Base-by-base conservation (phyloP, 768 basidiomycete species). In the Cystobasidium tubakii region DNA sequence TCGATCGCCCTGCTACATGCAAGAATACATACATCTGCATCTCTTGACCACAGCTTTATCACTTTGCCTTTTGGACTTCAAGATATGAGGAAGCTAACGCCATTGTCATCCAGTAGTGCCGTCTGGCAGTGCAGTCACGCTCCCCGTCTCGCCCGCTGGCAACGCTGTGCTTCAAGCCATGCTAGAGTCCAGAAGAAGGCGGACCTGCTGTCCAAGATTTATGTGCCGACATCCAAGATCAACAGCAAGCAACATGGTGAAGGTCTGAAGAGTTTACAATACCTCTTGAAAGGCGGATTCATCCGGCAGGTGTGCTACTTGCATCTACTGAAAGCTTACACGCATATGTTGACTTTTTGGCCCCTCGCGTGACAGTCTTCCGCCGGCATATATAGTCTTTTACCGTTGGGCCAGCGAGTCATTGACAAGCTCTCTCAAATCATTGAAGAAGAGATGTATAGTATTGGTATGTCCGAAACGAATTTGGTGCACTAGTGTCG, bases 401-500 rank as follows among this genome's bases (percentile, higher is more conserved):
- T 75, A 50, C 74, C 74, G 12, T 33, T 64, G 21, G 74, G 65
- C 4, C 69, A 53, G 29, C 39, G 69, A 1, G 74, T 75, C 29
- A 21, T 65, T 33, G 42, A 72, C 15, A 75, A 75, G 62, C 4
- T 75, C 15, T 70, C 72, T 23, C 1, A 17, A 0, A 73, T 75
- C 50, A 75, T 75, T 19, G 74, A 75, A 31, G 36, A 73, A 2
- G 74, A 75, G 62, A 75, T 75, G 74, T 53, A 44, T 25, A 10
- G n/a, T 29, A 72, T 75, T 17, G 74, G 74, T 75, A 23, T 21
- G 74, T 65, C 9, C 33, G 29, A 23, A 15, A 53, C 17, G 65
- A 25, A 25, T 34, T 2, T 43, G 15, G n/a, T n/a, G n/a, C n/a
- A n/a, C n/a, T n/a, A n/a, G n/a, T n/a, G n/a, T n/a, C n/a, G n/a